phyloP scores from a whole-genome alignment of 208 protist genomes.

The Acanthamoeba royreba region DNA sequence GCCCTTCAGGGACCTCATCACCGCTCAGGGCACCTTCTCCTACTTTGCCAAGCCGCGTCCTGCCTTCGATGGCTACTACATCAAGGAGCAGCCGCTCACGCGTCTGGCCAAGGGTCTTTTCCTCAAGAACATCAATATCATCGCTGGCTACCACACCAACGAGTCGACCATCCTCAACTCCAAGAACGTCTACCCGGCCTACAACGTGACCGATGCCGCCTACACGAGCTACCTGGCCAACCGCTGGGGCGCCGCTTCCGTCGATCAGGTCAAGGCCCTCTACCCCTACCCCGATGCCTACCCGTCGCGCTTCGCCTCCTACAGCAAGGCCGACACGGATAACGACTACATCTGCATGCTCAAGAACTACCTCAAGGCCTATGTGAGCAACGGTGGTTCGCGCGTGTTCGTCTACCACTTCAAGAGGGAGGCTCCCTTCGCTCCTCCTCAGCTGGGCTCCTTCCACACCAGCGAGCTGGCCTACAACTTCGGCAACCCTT shows the following conservation, averaged over 20 bases:
- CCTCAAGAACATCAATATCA: background rate
- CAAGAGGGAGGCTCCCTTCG: background rate
- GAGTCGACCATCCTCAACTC: background rate
- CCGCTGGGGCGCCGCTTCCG: background rate
- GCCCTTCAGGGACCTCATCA: background rate
- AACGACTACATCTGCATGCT: background rate
- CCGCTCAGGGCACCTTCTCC: background rate
- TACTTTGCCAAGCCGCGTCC: background rate
- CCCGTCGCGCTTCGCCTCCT: background rate
- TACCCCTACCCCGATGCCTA: background rate
- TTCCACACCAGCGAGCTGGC: background rate
- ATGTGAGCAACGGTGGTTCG: background rate
- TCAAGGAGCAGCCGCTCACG: background rate
- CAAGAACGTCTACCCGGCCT: background rate
- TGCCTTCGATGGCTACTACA: background rate
- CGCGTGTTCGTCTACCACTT: background rate
- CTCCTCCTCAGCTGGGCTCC: background rate
- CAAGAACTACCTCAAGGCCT: conserved; percentile 4
- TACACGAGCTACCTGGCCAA: background rate
- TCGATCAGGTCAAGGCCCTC: background rate
- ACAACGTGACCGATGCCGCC: background rate
- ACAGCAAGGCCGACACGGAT: background rate
- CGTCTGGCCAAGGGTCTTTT: background rate
- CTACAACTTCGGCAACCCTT: background rate
- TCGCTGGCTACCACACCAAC: background rate